Evolutionary conservation across 495 filamentous ascomycete species (phyloP).

Genomic region (Podospora pseudopauciseta): DNA sequence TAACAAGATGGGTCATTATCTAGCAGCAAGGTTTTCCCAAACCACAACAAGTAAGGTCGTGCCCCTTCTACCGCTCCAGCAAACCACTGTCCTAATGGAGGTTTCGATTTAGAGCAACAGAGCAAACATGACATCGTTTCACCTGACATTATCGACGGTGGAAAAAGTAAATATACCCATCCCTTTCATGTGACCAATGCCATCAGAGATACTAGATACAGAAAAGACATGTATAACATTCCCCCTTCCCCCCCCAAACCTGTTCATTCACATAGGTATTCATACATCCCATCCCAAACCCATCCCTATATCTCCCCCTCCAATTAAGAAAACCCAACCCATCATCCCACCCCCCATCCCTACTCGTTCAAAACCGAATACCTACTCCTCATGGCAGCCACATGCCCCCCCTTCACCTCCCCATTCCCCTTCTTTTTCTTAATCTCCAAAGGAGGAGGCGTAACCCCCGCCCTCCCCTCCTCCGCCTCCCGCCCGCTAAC

Average conservation of each 20-base stretch:
- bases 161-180: not conserved
- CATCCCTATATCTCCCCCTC: not conserved
- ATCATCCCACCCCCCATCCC: not conserved
- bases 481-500: conserved; percentile 84
- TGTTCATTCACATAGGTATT: not conserved
- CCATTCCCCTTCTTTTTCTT: not conserved
- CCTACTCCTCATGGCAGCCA: conserved; percentile 10
- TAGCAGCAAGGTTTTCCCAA: too few relatives aligned
- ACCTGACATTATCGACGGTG: too few relatives aligned
- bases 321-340: not conserved
- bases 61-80: too few relatives aligned
- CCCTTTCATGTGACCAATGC: not conserved
- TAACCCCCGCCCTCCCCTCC: conserved; percentile 59
- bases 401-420: not conserved
- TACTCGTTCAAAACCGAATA: conserved; percentile 34
- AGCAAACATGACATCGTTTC: too few relatives aligned
- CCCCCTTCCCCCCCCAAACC: not conserved
- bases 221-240: not conserved
- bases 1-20: too few relatives aligned
- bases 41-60: too few relatives aligned
- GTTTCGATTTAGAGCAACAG: too few relatives aligned
- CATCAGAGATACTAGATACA: not conserved
- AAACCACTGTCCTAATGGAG: too few relatives aligned
- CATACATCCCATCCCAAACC: not conserved
- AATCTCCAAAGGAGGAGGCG: not conserved